Percentiles rank a stretch among this genome's conserved stretches.
These are phyloP conservation scores for Podospora australis DNA, from an alignment of 495 filamentous ascomycete genomes.

Conservation along the genomic window DNA sequence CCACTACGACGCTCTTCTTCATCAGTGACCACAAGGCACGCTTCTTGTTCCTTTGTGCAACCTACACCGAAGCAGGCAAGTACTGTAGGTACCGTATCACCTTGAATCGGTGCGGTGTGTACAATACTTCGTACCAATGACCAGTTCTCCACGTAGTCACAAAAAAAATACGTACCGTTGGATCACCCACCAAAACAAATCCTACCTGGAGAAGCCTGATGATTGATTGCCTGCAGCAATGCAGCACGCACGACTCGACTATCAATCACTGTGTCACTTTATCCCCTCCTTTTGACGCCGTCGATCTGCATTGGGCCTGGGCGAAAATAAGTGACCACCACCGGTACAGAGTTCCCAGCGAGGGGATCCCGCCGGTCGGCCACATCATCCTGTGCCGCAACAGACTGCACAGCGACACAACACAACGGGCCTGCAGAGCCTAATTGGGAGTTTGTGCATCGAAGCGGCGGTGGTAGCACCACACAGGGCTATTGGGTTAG, in stretches of 20 bases:
- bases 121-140: too few relatives aligned
- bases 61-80: not conserved
- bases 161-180: too few relatives aligned
- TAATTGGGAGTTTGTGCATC: constrained; percentile 1
- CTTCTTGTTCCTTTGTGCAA: not conserved
- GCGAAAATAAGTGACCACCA: not conserved
- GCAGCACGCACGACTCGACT: not conserved
- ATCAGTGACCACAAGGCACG: not conserved
- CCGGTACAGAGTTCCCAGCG: not conserved
- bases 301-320: not conserved
- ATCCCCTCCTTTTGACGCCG: not conserved
- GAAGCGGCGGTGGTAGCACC: not conserved
- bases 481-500: too few relatives aligned
- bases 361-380: not conserved
- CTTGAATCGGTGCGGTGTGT: too few relatives aligned
- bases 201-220: not conserved
- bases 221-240: constrained; percentile 4
- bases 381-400: constrained; percentile 2
- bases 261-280: not conserved
- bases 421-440: constrained; percentile 4
- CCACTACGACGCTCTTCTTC: too few relatives aligned
- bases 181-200: too few relatives aligned
- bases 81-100: not conserved
- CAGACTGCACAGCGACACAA: not conserved
- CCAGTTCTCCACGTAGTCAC: too few relatives aligned